Evolutionary conservation across 2,329 filamentous ascomycete species (phyloP).

Genomic region (Fusarium anguioides): DNA sequence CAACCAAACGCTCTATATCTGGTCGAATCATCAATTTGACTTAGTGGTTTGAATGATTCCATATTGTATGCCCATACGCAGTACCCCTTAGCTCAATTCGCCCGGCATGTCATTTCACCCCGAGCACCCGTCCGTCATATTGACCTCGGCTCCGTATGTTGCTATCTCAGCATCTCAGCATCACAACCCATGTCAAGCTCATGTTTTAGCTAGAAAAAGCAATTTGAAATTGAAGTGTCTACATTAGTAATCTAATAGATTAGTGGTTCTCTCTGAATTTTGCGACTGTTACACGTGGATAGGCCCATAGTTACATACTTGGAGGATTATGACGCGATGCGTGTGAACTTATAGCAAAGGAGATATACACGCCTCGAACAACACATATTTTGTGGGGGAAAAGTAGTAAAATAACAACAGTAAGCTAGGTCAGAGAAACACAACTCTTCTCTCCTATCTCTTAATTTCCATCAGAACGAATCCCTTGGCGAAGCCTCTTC

Average conservation of each 20-base stretch:
- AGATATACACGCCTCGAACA: neutral
- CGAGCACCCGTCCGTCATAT: conserved; percentile 8
- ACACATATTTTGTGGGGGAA: too few species aligned
- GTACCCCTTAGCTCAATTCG: neutral
- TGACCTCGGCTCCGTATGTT: conserved; percentile 2
- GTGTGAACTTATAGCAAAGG: neutral
- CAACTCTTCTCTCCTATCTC: too few species aligned
- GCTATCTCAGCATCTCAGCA: neutral
- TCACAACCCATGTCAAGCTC: neutral
- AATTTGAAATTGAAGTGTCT: neutral
- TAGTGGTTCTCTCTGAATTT: neutral
- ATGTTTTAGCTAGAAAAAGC: neutral
- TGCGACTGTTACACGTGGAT: neutral
- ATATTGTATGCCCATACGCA: neutral
- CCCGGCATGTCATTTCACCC: neutral
- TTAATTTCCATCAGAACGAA: too few species aligned
- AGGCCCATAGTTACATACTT: too few species aligned
- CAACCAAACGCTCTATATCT: neutral
- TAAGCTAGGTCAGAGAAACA: too few species aligned
- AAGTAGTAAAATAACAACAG: too few species aligned
- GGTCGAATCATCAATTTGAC: neutral
- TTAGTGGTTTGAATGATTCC: conserved; percentile 8
- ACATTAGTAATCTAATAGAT: neutral
- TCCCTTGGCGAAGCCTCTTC: too few species aligned
- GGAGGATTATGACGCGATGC: neutral